Conservation (phyloP, 208 protist species). For the Acanthamoeba healyi region DNA sequence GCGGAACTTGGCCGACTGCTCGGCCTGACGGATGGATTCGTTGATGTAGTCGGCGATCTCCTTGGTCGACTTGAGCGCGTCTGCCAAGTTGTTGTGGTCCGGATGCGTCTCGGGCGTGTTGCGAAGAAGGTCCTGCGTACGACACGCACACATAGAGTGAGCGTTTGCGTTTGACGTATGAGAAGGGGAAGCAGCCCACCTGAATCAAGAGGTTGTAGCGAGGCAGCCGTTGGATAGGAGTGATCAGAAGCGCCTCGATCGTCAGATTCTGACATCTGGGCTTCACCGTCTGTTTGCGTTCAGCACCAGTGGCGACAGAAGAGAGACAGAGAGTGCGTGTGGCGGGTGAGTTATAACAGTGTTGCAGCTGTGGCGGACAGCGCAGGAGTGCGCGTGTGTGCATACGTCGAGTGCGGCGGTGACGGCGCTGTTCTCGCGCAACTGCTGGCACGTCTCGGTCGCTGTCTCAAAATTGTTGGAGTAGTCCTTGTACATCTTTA, state of each 20-base stretch:
- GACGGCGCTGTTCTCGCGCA: not conserved
- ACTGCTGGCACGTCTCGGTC: slow-evolving; percentile 10
- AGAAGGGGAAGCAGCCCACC: too few species aligned
- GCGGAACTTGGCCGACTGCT: slow-evolving; percentile 32
- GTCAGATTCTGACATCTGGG: slow-evolving; percentile 4
- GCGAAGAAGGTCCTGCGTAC: slow-evolving; percentile 41
- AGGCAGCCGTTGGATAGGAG: slow-evolving; percentile 47
- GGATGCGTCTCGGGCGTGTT: slow-evolving; percentile 58
- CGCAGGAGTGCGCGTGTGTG: too few species aligned
- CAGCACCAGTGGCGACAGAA: too few species aligned
- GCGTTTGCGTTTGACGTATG: too few species aligned
- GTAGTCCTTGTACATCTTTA: slow-evolving; percentile 66
- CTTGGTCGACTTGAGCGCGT: slow-evolving; percentile 11
- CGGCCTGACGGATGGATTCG: slow-evolving; percentile 7
- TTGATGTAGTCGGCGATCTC: slow-evolving; percentile 56
- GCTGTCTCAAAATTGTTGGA: slow-evolving; percentile 60
- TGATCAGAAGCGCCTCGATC: slow-evolving; percentile 30
- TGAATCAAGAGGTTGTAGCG: slow-evolving; percentile 49
- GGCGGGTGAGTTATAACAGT: too few species aligned
- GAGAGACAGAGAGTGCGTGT: too few species aligned
- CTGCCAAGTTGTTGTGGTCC: not conserved
- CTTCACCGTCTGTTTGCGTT: slow-evolving; percentile 23
- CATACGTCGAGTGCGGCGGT: slow-evolving; percentile 2
- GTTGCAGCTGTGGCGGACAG: too few species aligned
- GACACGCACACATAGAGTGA: too few species aligned